Base-by-base conservation (phyloP, 345 rosid species). In the Hypericum perforatum region DNA sequence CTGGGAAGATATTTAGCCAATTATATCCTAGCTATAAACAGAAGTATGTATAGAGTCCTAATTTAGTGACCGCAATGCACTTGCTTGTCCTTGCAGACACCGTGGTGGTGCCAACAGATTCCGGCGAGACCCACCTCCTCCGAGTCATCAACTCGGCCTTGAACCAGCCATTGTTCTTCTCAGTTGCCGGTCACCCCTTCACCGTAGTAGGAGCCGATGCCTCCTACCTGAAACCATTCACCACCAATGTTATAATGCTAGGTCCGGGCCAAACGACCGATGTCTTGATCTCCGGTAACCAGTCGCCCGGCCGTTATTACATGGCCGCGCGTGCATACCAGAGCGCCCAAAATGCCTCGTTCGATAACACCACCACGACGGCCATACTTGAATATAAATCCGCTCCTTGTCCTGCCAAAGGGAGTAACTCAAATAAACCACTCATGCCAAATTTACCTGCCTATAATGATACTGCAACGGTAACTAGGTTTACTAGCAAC, bases 181-280 rank as follows among this genome's bases (percentile, higher is more conserved):
- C 79, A 14, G 58, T 91, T 6, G 95, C 96, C 63, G 81, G 81
- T 76, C 98, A 91, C 72, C 62, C 47, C n/a, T 64, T 91, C 64
- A 85, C 96, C 0, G 96, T 91, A 8, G 94, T 91, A 0, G 95
- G 90, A 13, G 98, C 98, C 0, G 98, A 91, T 47, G 98, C 96
- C 5, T 74, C 83, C 9, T 91, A 91, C 51, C 29, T 65, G 15
- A 91, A 88, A 54, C 95, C 89, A 15, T 88, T 91, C 72, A 74
- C 82, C 44, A 82, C 90, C 49, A 74, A 79, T 0, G 89, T 87
- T 11, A 73, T 91, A 38, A 71, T 85, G 90, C 45, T 91, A 6
- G 98, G 98, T 39, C 98, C 98, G 0, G 96, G 98, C 29, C 96
- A 91, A 53, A 91, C 98, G 56, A 91, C 95, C 0, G 98, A 91